Percentiles rank a stretch among this genome's conserved stretches.
phyloP scores from a whole-genome alignment of 345 rosid genomes.

The Noccaea caerulescens region DNA sequence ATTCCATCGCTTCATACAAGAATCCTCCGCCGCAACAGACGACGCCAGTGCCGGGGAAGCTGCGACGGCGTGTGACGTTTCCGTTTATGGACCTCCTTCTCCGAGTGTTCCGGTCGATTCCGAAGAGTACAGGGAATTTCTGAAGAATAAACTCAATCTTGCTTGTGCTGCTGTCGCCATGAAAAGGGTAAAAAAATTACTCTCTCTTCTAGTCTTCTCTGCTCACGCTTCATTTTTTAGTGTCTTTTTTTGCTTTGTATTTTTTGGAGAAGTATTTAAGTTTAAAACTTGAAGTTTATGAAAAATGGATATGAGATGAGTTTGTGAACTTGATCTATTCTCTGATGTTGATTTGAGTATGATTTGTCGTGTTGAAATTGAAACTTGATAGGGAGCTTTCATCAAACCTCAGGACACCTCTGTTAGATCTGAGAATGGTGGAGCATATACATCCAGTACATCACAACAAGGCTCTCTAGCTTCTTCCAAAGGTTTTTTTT shows the following conservation, averaged over 20 bases:
- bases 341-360: conserved; percentile 17
- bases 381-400: conserved; percentile 62
- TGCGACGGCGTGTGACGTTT: conserved; percentile 47
- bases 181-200: conserved; percentile 50
- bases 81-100: conserved; percentile 32
- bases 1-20: conserved; percentile 65
- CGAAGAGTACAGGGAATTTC: conserved; percentile 58
- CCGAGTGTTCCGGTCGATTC: conserved; percentile 46
- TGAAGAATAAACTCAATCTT: conserved; percentile 66
- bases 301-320: background rate
- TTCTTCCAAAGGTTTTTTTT: conserved; percentile 57
- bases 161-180: conserved; percentile 87
- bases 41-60: conserved; percentile 20
- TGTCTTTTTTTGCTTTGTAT: background rate
- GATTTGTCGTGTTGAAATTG: conserved; percentile 17
- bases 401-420: conserved; percentile 58
- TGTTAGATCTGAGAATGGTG: conserved; percentile 55
- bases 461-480: conserved; percentile 60
- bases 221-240: background rate
- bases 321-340: background rate
- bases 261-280: too few species aligned
- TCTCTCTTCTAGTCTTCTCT: background rate
- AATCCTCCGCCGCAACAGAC: conserved; percentile 43
- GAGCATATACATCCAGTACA: conserved; percentile 52
- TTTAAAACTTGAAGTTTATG: background rate